Base-by-base conservation (phyloP, 805 yeast genomes). In the Saccharomycopsis sp. region DNA sequence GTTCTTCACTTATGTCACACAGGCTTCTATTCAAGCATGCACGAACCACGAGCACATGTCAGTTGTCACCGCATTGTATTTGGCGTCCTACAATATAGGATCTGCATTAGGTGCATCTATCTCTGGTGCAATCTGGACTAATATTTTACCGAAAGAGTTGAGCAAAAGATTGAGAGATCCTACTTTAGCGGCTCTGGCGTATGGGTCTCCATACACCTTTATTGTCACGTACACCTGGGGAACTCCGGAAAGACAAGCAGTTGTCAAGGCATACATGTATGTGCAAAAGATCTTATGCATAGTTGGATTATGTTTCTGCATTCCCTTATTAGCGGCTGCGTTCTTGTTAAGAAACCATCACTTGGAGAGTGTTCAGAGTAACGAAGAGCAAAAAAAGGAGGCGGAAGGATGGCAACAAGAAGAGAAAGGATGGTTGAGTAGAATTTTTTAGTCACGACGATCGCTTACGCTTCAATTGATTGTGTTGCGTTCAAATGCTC, bases 91-190 rank as follows among this genome's bases (percentile, higher is more conserved):
- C 67, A 77, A 80, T 63, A 74, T 85, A 57, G 91, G 91, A 5
- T 68, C 81, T 12, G 87, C 88, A 2, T 64, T 85, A 53, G 91
- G 91, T 21, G 70, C 78, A 34, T 70, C 85, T 23, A 78, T 86
- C 23, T 77, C 88, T 20, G 90, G 89, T 63, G 89, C 89, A 34
- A 75, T 85, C 50, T 86, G 89, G 89, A 80, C 87, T 14, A 81
- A 83, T 62, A 66, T 75, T 16, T 71, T 86, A 64, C 85, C 81
- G 66, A 64, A 66, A 21, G 66, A 75, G 63, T 68, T 82, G 53
- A 57, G 64, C 34, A 68, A 72, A 52, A 64, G 76, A 56, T 24
- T 53, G 15, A 34, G 29, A 20, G 65, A 71, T 54, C 48, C 68
- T 1, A 60, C 66, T 7, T 62, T 69, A 52, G 70, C 75, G 9